phyloP scores from a whole-genome alignment of 495 filamentous ascomycete species.

The Cercophora sp. region DNA sequence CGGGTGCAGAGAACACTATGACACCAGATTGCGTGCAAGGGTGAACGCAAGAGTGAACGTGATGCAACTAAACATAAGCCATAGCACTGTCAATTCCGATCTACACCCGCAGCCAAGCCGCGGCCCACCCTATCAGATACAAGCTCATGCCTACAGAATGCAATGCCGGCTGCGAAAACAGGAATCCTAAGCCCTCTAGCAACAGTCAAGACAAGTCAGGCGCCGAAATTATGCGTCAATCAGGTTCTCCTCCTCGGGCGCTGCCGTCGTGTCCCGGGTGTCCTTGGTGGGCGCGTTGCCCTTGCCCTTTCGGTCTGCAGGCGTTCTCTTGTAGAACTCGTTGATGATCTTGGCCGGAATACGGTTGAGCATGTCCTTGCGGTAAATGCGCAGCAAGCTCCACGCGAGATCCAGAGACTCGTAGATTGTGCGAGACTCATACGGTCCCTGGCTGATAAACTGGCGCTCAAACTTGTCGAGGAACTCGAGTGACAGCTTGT shows the following conservation, averaged over 20 bases:
- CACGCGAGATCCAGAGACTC: slow-evolving; percentile 95
- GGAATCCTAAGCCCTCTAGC: slow-evolving; percentile 3
- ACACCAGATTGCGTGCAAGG: no score
- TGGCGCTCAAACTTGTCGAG: slow-evolving; percentile 94
- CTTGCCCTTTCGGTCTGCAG: slow-evolving; percentile 56
- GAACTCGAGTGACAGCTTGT: slow-evolving; percentile 97
- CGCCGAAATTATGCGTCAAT: slow-evolving; percentile 56
- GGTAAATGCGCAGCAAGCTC: slow-evolving; percentile 92
- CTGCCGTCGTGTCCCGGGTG: slow-evolving; percentile 46
- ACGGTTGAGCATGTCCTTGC: slow-evolving; percentile 94
- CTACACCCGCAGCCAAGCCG: slow-evolving; percentile 17
- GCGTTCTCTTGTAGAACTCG: slow-evolving; percentile 80
- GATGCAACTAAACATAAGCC: no score
- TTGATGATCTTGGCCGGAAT: slow-evolving; percentile 91
- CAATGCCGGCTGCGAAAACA: slow-evolving; percentile 10
- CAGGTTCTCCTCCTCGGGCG: slow-evolving; percentile 56
- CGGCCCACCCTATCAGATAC: slow-evolving; percentile 18
- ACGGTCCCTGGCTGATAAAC: slow-evolving; percentile 89
- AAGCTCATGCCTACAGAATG: slow-evolving; percentile 19
- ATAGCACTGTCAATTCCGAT: slow-evolving; percentile 23
- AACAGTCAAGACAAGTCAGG: slow-evolving; percentile 10
- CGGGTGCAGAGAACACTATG: no score
- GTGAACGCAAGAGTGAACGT: no score
- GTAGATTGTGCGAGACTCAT: slow-evolving; percentile 83
- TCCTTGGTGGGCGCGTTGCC: slow-evolving; percentile 56